Conservation (phyloP, 202 grass and related monocot genomes). For the Schoenoplectus tabernaemontani region DNA sequence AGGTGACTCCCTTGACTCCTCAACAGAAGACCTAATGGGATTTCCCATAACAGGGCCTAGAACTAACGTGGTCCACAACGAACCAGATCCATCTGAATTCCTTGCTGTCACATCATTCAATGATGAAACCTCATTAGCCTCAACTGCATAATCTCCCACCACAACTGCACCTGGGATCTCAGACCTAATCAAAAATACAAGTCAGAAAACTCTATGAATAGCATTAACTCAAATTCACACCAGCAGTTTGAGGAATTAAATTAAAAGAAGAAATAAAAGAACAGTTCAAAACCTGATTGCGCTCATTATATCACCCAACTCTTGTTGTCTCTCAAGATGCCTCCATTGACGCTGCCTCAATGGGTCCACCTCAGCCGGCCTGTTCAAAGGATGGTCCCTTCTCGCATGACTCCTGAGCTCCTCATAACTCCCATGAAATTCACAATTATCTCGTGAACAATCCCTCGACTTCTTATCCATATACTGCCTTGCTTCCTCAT, state of each 20-base stretch:
- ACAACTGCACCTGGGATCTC: constrained; percentile 75
- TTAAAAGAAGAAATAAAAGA: background rate
- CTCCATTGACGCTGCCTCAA: constrained; percentile 54
- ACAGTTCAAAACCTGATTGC: constrained; percentile 55
- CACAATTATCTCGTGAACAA: constrained; percentile 62
- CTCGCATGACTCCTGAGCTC: constrained; percentile 73
- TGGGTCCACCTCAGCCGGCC: constrained; percentile 66
- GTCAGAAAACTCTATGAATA: background rate
- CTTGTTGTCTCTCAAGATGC: constrained; percentile 69
- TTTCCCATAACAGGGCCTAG: constrained; percentile 66
- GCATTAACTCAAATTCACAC: background rate
- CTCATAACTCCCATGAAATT: constrained; percentile 71
- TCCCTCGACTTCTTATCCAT: constrained; percentile 62
- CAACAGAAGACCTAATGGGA: constrained; percentile 36
- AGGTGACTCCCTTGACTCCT: constrained; percentile 40
- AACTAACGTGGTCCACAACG: constrained; percentile 65
- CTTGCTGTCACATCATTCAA: constrained; percentile 34
- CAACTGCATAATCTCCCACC: constrained; percentile 74
- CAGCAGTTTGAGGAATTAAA: background rate
- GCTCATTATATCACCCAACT: constrained; percentile 73
- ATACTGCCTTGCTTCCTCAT: constrained; percentile 68
- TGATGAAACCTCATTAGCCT: constrained; percentile 38
- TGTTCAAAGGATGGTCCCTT: constrained; percentile 58
- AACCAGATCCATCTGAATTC: constrained; percentile 44
- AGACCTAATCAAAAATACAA: constrained; percentile 17